A percentile compares a stretch with the other conserved stretches of the same genome.
phyloP scores from a whole-genome alignment of 108 stramenopile genomes.

The Nitzschia inconspicua region DNA sequence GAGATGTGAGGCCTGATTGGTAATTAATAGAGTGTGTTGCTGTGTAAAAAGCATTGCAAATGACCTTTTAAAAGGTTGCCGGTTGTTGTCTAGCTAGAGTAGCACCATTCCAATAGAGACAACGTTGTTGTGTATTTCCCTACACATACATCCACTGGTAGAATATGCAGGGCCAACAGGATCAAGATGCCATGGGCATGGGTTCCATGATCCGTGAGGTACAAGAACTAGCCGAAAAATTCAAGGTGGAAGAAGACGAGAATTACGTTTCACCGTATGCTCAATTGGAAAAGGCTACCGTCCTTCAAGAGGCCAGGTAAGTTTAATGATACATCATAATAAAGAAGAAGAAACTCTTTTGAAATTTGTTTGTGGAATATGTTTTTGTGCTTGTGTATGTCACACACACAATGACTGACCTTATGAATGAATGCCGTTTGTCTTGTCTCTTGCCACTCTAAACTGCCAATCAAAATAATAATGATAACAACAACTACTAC shows the following conservation, averaged over 20 bases:
- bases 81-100: too few relatives aligned
- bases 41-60: too few relatives aligned
- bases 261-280: constrained; percentile 90
- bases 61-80: too few relatives aligned
- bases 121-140: background rate
- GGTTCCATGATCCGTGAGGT: constrained; percentile 74
- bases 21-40: too few relatives aligned
- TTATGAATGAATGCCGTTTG: background rate
- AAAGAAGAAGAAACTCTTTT: background rate
- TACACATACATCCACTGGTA: too few relatives aligned
- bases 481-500: background rate
- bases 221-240: constrained; percentile 82
- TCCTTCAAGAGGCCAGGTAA: constrained; percentile 93
- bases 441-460: too few relatives aligned
- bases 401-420: background rate
- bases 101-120: too few relatives aligned
- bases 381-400: background rate
- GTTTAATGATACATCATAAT: background rate
- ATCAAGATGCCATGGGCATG: constrained; percentile 54
- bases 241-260: constrained; percentile 82
- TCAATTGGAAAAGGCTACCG: constrained; percentile 95
- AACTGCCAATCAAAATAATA: too few relatives aligned
- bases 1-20: too few relatives aligned
- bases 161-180: constrained; percentile 27
- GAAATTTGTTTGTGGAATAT: background rate